These are phyloP conservation scores for Pythium myriotylum DNA, from an alignment of 352 stramenopile genomes.

Conservation along the genomic window DNA sequence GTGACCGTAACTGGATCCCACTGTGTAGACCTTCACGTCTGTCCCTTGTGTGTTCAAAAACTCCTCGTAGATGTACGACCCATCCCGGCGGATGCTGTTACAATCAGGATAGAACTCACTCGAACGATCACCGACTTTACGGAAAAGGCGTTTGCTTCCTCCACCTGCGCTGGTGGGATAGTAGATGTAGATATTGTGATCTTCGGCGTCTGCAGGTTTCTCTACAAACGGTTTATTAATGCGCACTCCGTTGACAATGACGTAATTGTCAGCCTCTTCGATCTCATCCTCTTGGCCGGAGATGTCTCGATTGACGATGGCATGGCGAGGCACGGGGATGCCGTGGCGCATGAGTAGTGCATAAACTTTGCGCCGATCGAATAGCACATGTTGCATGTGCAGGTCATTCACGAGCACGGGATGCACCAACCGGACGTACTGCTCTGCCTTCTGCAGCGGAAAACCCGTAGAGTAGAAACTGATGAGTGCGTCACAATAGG, in stretches of 20 bases:
- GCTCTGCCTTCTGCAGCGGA: slow-evolving; percentile 96
- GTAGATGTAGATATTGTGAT: slow-evolving; percentile 99
- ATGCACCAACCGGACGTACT: slow-evolving; percentile 95
- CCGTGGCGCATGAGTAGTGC: slow-evolving; percentile 93
- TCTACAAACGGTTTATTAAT: slow-evolving; percentile 99
- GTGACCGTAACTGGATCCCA: slow-evolving; percentile 98
- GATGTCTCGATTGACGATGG: slow-evolving; percentile 94
- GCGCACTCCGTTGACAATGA: slow-evolving; percentile 92
- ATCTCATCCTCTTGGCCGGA: slow-evolving; percentile 71
- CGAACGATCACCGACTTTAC: slow-evolving; percentile 95
- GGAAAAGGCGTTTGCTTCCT: slow-evolving; percentile 98
- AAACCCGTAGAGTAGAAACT: slow-evolving; percentile 99
- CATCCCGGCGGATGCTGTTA: slow-evolving; percentile 95
- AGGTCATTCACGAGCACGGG: slow-evolving; percentile 99
- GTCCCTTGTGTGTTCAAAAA: slow-evolving; percentile 99
- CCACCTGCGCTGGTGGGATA: slow-evolving; percentile 97
- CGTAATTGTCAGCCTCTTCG: slow-evolving; percentile 83
- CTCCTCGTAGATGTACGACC: slow-evolving; percentile 97
- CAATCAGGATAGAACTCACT: slow-evolving; percentile 97
- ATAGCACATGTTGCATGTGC: slow-evolving; percentile 95
- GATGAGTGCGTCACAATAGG: slow-evolving; percentile 97
- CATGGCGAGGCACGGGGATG: slow-evolving; percentile 96
- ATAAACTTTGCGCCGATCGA: slow-evolving; percentile 96
- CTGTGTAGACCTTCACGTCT: slow-evolving; percentile 99
- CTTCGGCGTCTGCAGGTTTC: slow-evolving; percentile 98